Base-by-base conservation (phyloP, 257 asterid genomes). In the Solanum etuberosum region DNA sequence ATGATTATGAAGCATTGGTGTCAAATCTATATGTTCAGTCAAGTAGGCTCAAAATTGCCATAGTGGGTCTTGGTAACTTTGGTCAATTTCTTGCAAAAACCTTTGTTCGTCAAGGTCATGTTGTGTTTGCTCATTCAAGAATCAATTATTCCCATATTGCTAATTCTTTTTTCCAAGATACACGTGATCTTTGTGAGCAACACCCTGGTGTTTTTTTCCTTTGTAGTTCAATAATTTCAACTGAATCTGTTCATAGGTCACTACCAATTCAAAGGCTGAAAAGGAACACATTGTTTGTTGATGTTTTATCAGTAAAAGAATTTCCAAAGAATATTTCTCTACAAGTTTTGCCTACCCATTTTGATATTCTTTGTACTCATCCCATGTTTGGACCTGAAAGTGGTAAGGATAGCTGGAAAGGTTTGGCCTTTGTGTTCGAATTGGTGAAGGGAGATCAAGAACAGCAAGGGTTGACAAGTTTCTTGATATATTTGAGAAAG, bases 281-380 rank as follows among this genome's bases (percentile, higher is more conserved):
- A n/a, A 87, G 97, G 35, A 93, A 90, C 29, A 95, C 98, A 4
- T 90, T 95, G 10, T 94, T 95, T 65, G 95, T 93, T 18, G 96
- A 95, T 84, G 98, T 94, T 34, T 86, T 94, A 18, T 95, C 98
- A 0, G 97, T 94, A 1, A 94, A 95, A 57, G 96, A 93, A 40
- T 95, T 95, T 27, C 97, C 98, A 0, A 95, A 91, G 72, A 92
- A 95, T 9, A 88, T 92, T 20, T 94, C 91, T 87, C 90, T 92
- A 8, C 94, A 93, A 83, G 46, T 86, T 25, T 91, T 95, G 12
- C 97, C 98, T 3, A 2, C 18, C 46, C 96, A 94, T 84, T 96
- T 96, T 72, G 98, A 94, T 65, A 89, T 94, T 37, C 91, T 94
- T 43, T 96, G 96, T 83, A 92, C 95, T n/a, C 98, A 96, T 27